These are phyloP conservation scores for Larix sibirica DNA, from an alignment of 83 land plant genomes.

Conservation along the genomic window DNA sequence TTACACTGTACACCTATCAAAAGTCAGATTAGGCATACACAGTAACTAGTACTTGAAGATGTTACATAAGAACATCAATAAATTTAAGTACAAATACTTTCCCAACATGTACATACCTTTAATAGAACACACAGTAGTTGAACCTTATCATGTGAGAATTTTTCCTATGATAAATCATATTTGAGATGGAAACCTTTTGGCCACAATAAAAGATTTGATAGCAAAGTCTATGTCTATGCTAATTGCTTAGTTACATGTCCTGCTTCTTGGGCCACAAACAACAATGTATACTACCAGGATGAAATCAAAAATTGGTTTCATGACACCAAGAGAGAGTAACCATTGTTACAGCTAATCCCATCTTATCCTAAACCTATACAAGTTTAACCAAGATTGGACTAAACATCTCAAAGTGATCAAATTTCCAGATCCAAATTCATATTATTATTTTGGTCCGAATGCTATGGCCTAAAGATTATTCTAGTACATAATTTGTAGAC, in stretches of 20 bases:
- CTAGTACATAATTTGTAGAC: background rate
- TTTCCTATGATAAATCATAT: background rate
- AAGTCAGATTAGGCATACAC: background rate
- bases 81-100: background rate
- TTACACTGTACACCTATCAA: background rate
- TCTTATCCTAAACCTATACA: background rate
- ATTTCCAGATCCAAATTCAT: background rate
- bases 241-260: slow-evolving; percentile 15
- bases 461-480: background rate
- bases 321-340: background rate
- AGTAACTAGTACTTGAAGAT: background rate
- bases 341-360: background rate
- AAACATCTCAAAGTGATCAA: background rate
- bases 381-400: background rate
- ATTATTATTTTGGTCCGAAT: background rate
- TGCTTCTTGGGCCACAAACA: background rate
- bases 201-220: slow-evolving; percentile 39
- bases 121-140: slow-evolving; percentile 49
- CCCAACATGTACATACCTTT: slow-evolving; percentile 35
- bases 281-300: background rate
- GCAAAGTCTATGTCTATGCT: slow-evolving; percentile 18
- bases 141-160: slow-evolving; percentile 38
- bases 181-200: slow-evolving; percentile 21
- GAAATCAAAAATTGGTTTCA: background rate
- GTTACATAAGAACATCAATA: background rate